Conservation (phyloP, 2,329 filamentous ascomycete species). For the Aplosporella prunicola region DNA sequence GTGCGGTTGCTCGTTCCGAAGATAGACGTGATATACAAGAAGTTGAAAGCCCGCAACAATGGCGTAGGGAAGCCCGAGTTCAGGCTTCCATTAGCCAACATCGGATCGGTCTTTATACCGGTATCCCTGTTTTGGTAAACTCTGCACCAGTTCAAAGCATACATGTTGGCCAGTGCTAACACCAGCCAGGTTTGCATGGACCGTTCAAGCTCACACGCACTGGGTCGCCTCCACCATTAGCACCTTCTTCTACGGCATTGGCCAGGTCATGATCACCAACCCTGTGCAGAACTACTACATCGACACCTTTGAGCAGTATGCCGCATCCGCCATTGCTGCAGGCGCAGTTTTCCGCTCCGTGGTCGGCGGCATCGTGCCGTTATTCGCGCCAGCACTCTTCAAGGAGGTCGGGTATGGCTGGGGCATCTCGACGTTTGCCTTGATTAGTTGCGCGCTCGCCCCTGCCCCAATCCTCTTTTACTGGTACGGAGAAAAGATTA, state of each 20-base stretch:
- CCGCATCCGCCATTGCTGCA: conserved; percentile 42
- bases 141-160: background rate
- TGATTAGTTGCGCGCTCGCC: conserved; percentile 35
- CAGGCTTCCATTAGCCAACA: conserved; percentile 37
- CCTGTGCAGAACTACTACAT: conserved; percentile 48
- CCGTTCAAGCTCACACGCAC: conserved; percentile 31
- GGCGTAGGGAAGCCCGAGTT: conserved; percentile 35
- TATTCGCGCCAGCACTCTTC: conserved; percentile 37
- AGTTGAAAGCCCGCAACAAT: conserved; percentile 31
- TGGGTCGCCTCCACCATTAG: conserved; percentile 34
- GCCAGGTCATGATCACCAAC: conserved; percentile 45
- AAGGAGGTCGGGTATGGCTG: conserved; percentile 40
- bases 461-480: conserved; percentile 43
- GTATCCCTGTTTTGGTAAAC: conserved; percentile 34
- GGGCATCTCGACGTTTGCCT: conserved; percentile 42
- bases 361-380: conserved; percentile 38
- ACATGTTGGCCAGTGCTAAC: background rate
- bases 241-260: conserved; percentile 42
- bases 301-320: conserved; percentile 42
- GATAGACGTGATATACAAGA: conserved; percentile 41
- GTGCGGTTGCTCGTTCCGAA: conserved; percentile 38
- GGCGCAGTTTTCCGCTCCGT: conserved; percentile 39
- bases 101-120: conserved; percentile 36
- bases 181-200: conserved; percentile 30
- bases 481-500: conserved; percentile 36